phyloP scores from a whole-genome alignment of 2,329 filamentous ascomycete species.

The Balansia obtecta region DNA sequence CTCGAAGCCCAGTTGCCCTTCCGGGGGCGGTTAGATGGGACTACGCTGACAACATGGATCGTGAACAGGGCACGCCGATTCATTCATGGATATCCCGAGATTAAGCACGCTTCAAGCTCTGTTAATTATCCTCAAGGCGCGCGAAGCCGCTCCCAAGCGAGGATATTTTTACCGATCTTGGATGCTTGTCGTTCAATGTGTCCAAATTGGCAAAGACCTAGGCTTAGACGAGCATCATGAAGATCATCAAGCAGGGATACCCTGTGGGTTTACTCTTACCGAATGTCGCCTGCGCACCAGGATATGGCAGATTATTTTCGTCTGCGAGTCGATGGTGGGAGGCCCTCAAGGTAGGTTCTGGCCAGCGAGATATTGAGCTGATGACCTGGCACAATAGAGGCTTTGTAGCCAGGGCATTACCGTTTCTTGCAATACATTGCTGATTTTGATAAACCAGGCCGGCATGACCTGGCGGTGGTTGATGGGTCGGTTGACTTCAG shows the following conservation, averaged over 20 bases:
- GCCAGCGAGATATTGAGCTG: background rate
- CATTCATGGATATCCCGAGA: slow-evolving; percentile 84
- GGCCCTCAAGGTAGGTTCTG: slow-evolving; percentile 64
- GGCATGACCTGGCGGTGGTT: slow-evolving; percentile 65
- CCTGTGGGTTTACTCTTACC: slow-evolving; percentile 54
- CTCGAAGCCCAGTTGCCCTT: no score
- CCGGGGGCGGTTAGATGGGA: no score
- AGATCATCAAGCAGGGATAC: slow-evolving; percentile 58
- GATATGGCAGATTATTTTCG: slow-evolving; percentile 80
- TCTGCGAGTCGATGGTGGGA: slow-evolving; percentile 85
- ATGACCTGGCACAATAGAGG: no score
- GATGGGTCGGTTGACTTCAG: slow-evolving; percentile 65
- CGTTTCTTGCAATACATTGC: background rate
- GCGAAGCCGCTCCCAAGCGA: slow-evolving; percentile 81
- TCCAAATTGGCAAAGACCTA: slow-evolving; percentile 86
- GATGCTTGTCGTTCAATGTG: slow-evolving; percentile 87
- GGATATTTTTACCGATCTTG: slow-evolving; percentile 96
- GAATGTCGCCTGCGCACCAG: slow-evolving; percentile 79
- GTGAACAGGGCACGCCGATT: slow-evolving; percentile 66
- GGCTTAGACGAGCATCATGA: slow-evolving; percentile 79
- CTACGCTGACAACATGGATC: background rate
- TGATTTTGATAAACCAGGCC: slow-evolving; percentile 37
- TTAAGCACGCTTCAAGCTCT: slow-evolving; percentile 87
- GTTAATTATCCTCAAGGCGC: slow-evolving; percentile 76
- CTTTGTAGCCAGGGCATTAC: background rate